phyloP scores from a whole-genome alignment of 352 stramenopile genomes.

The Phytophthora pisi region DNA sequence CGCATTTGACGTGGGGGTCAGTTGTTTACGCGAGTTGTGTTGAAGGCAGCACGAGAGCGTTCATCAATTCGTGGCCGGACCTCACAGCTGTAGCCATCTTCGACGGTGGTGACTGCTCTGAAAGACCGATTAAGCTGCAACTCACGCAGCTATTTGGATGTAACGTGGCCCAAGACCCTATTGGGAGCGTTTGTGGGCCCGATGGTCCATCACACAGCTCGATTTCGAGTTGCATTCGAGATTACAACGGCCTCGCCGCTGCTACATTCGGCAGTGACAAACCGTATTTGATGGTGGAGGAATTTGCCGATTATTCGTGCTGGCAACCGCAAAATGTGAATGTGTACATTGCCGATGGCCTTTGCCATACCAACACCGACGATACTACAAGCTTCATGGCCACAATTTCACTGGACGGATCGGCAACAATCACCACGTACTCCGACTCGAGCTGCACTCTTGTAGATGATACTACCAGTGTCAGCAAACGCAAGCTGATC shows the following conservation, averaged over 20 bases:
- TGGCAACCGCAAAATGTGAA: neutral
- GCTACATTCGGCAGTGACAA: slow-evolving; percentile 1
- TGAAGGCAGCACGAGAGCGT: neutral
- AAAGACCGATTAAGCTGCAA: slow-evolving; percentile 4
- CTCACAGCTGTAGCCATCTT: slow-evolving; percentile 6
- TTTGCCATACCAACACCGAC: slow-evolving; percentile 5
- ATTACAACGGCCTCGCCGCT: neutral
- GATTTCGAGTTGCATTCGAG: slow-evolving; percentile 1
- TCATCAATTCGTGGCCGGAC: neutral
- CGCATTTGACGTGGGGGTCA: neutral
- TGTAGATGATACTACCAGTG: neutral
- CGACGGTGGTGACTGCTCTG: neutral
- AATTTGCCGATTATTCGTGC: slow-evolving; percentile 7
- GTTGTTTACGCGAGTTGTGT: neutral
- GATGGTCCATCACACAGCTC: slow-evolving; percentile 6
- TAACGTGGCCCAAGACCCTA: neutral
- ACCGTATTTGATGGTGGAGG: slow-evolving; percentile 9
- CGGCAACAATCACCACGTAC: slow-evolving; percentile 13
- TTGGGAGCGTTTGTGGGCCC: neutral
- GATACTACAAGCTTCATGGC: slow-evolving; percentile 15
- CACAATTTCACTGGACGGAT: slow-evolving; percentile 1
- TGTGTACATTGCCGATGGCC: slow-evolving; percentile 5
- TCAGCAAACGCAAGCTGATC: slow-evolving; percentile 5
- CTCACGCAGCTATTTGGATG: slow-evolving; percentile 6
- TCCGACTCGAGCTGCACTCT: neutral